Conservation (phyloP, 768 basidiomycete species). For the Clavulina sp. region DNA sequence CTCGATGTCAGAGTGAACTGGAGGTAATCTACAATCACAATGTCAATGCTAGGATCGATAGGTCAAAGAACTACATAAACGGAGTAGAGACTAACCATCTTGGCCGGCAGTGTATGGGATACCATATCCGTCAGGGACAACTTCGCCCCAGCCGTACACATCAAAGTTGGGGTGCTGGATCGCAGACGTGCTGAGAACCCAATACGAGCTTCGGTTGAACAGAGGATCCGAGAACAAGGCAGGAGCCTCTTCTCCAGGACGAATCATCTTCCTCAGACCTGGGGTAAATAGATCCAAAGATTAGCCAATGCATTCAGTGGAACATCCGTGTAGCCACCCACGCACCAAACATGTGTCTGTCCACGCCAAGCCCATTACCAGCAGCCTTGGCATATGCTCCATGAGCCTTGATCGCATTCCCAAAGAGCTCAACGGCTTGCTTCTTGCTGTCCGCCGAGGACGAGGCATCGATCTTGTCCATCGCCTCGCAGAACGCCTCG, state of each 20-base stretch:
- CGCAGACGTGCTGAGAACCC: conserved; percentile 83
- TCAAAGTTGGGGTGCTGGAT: conserved; percentile 72
- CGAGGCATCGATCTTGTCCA: conserved; percentile 36
- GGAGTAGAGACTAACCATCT: conserved; percentile 34
- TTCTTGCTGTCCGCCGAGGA: conserved; percentile 29
- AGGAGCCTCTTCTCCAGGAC: conserved; percentile 45
- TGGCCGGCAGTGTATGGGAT: conserved; percentile 90
- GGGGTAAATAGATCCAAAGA: background rate
- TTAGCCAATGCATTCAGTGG: background rate
- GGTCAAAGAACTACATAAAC: background rate
- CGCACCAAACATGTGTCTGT: conserved; percentile 74
- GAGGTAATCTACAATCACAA: conserved; percentile 37
- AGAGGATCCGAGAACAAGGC: conserved; percentile 63
- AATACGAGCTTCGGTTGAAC: conserved; percentile 50
- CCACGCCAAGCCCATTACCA: conserved; percentile 56
- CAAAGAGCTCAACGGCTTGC: conserved; percentile 37
- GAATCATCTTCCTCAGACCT: conserved; percentile 58
- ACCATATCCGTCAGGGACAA: conserved; percentile 87
- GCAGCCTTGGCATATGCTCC: conserved; percentile 45
- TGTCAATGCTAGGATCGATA: background rate
- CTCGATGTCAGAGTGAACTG: conserved; percentile 81
- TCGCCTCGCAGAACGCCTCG: conserved; percentile 58
- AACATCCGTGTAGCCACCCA: background rate
- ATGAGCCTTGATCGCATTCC: conserved; percentile 46
- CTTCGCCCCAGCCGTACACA: conserved; percentile 89